Base-by-base conservation (phyloP, 257 asterid species). In the Solanum piurae region DNA sequence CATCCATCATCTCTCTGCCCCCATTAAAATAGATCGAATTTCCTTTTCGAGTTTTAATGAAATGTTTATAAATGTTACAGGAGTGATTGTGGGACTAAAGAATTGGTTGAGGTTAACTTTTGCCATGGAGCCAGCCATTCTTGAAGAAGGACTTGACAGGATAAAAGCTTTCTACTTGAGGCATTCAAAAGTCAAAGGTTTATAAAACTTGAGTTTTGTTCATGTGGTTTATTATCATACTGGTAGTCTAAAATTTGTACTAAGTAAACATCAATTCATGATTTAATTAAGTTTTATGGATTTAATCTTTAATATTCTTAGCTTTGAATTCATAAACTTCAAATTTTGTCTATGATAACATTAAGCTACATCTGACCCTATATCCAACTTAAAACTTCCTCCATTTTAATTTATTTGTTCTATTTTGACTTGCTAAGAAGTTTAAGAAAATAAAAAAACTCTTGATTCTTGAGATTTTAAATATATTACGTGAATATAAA, bases 81-180 rank as follows among this genome's bases (percentile, higher is more conserved):
- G 98, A 31, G 66, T 91, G 71, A 77, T 89, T 20, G 76, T 94
- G 93, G 98, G 98, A 62, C 79, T 95, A 38, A 93, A 88, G 90
- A 89, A 94, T 88, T 93, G 98, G 98, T 18, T 94, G 89, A 91
- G 98, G 5, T 62, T 94, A 31, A 90, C 93, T 34, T 95, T 91
- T 69, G 93, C 97, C 0, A 93, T 90, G 9, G 95, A 93, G 88
- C 89, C 89, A 71, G 86, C 93, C 21, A 44, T 80, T 83, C 94
- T 95, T 23, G 79, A 73, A 87, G 95, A 92, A 38, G 97, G 94
- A 27, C 92, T 95, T 9, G 89, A 87, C 62, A 95, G 98, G 88
- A 90, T 94, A 13, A 92, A 91, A 83, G 90, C 93, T 40, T 95
- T 95, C 66, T 93, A 94, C 89, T 89, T 13, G 23, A 88, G 96